Base-by-base conservation (phyloP, 164 flowering plant genomes). In the Annona cherimola region DNA sequence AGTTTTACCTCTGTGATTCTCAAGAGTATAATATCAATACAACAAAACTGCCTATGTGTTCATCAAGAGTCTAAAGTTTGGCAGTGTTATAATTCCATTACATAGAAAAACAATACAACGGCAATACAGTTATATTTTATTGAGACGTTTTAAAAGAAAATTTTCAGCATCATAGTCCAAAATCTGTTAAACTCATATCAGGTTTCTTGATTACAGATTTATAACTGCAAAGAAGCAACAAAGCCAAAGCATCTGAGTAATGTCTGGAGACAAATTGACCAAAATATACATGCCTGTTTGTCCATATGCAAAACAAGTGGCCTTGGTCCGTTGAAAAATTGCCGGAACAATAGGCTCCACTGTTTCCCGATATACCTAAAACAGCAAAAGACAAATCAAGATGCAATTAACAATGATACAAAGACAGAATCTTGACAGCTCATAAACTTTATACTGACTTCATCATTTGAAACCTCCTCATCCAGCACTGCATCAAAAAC, bases 251-350 rank as follows among this genome's bases (percentile, higher is more conserved):
- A 40, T 63, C 44, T 41, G 41, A 64, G 18, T 14, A 16, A 64
- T 41, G 67, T 42, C 18, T 64, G 16, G 8, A 11, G 41, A 40
- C 67, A 7, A 64, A 6, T 43, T 3, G 43, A 64, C 65, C 35
- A 26, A 74, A 67, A 8, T 40, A 73, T 57, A 64, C 79, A 69
- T 75, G 75, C 99, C 99, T 83, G 99, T 94, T 77, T 94, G 99
- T 69, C 99, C 99, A 84, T 94, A 94, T 54, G 99, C 99, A 85
- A 94, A 94, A 82, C 99, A 94, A 43, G 99, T 94, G 46, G 97
- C 97, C 83, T 94, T 94, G 42, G 97, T 94, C 71, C 92, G 83
- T 19, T 90, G 85, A 76, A 94, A 94, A 77, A 94, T 90, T 57
- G 87, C 76, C 5, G 99, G 99, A 75, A 94, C 94, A 67, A 94